phyloP scores from a whole-genome alignment of 2,329 filamentous ascomycete species.

The Nemania sp. region DNA sequence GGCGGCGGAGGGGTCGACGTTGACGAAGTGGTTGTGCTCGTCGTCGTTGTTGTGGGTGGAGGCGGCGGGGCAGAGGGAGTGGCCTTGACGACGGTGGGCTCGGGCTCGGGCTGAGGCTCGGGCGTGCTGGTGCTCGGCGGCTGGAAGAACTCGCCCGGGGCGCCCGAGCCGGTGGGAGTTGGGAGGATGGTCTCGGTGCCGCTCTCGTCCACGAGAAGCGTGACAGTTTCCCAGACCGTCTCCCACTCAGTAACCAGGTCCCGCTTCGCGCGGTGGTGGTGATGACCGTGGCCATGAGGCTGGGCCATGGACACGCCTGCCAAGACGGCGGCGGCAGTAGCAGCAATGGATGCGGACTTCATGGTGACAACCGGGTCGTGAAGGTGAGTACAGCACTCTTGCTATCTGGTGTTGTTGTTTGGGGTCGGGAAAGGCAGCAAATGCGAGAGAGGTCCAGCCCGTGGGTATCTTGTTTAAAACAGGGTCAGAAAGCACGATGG shows the following conservation, averaged over 20 bases:
- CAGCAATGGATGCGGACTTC: slow-evolving; percentile 49
- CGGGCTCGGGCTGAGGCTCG: slow-evolving; percentile 25
- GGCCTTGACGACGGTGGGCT: slow-evolving; percentile 24
- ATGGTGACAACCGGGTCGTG: slow-evolving; percentile 38
- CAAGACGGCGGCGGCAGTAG: slow-evolving; percentile 48
- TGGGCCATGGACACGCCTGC: slow-evolving; percentile 54
- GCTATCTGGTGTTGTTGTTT: slow-evolving; percentile 1
- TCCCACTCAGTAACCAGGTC: slow-evolving; percentile 50
- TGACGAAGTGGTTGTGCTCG: slow-evolving; percentile 16
- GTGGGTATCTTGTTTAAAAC: slow-evolving; percentile 29
- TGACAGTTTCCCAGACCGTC: slow-evolving; percentile 55
- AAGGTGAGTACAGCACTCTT: slow-evolving; percentile 14
- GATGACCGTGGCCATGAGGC: slow-evolving; percentile 49
- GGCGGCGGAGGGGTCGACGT: neutral
- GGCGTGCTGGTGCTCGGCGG: slow-evolving; percentile 27
- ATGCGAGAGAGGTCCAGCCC: slow-evolving; percentile 33
- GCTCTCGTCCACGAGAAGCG: slow-evolving; percentile 54
- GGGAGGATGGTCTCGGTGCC: slow-evolving; percentile 51
- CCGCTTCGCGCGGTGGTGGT: slow-evolving; percentile 45
- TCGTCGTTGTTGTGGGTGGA: slow-evolving; percentile 9
- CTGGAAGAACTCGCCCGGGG: slow-evolving; percentile 43
- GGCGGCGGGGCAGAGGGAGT: slow-evolving; percentile 16
- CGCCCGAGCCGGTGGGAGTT: slow-evolving; percentile 12
- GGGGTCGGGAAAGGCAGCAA: neutral
- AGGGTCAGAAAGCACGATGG: slow-evolving; percentile 21